Evolutionary conservation across 805 yeast genomes (phyloP).

Genomic region (Blastobotrys peoriensis): DNA sequence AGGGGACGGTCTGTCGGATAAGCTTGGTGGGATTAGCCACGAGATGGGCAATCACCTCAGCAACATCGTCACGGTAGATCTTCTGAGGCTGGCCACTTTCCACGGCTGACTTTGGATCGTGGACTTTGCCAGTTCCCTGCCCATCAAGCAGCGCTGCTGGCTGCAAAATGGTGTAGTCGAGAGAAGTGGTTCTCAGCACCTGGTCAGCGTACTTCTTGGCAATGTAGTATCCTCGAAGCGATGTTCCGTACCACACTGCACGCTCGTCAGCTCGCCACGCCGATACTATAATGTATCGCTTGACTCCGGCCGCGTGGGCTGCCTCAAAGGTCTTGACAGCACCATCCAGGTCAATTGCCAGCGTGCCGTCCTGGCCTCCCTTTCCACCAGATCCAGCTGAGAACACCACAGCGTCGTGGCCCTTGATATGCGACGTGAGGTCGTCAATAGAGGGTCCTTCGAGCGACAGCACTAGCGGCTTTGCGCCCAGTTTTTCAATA

Average conservation of each 20-base stretch:
- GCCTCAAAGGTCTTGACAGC: slow-evolving; percentile 55
- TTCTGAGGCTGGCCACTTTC: slow-evolving; percentile 25
- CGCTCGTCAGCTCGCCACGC: slow-evolving; percentile 52
- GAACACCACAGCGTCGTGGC: slow-evolving; percentile 52
- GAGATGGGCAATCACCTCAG: slow-evolving; percentile 36
- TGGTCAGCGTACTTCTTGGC: slow-evolving; percentile 59
- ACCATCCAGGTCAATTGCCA: slow-evolving; percentile 57
- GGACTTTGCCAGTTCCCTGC: slow-evolving; percentile 40
- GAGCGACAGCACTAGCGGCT: slow-evolving; percentile 35
- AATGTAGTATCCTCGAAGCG: slow-evolving; percentile 45
- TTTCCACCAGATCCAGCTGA: slow-evolving; percentile 61
- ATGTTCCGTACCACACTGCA: slow-evolving; percentile 36
- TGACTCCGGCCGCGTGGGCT: slow-evolving; percentile 37
- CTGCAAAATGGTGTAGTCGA: slow-evolving; percentile 52
- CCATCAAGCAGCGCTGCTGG: slow-evolving; percentile 45
- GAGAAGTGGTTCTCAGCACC: slow-evolving; percentile 34
- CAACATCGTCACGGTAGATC: slow-evolving; percentile 52
- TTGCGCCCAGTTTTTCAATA: slow-evolving; percentile 35
- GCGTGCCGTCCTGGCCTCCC: slow-evolving; percentile 35
- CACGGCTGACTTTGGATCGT: slow-evolving; percentile 22
- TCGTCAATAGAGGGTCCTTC: slow-evolving; percentile 33
- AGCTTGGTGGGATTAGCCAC: slow-evolving; percentile 26
- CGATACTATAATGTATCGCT: slow-evolving; percentile 48
- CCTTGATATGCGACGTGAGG: slow-evolving; percentile 30
- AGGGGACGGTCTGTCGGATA: slow-evolving; percentile 38